Evolutionary conservation across 495 filamentous ascomycete species (phyloP).

Genomic region (Aspergillus biplanus): DNA sequence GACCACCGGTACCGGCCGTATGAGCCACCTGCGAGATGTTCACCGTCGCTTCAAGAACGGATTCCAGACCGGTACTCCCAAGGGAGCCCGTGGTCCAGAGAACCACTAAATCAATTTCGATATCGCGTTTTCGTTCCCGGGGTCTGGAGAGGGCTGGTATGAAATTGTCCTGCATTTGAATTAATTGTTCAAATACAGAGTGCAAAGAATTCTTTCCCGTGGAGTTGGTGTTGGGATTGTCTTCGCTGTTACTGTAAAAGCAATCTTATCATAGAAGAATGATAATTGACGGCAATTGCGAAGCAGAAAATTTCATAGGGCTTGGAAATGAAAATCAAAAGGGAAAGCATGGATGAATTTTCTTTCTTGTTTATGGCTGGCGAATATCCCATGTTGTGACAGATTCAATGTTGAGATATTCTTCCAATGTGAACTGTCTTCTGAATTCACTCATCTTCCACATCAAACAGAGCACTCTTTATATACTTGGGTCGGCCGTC

Average conservation of each 20-base stretch:
- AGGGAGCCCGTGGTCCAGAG: constrained; percentile 75
- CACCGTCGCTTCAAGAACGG: constrained; percentile 93
- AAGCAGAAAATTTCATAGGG: constrained; percentile 30
- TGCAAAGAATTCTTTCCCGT: constrained; percentile 44
- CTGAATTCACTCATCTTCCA: constrained; percentile 23
- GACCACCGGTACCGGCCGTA: constrained; percentile 94
- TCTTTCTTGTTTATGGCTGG: constrained; percentile 50
- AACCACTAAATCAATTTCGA: constrained; percentile 47
- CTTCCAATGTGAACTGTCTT: constrained; percentile 41
- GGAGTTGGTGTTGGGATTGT: constrained; percentile 48
- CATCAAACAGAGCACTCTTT: constrained; percentile 14
- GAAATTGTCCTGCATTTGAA: constrained; percentile 49
- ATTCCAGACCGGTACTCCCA: constrained; percentile 88
- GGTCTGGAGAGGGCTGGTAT: constrained; percentile 53
- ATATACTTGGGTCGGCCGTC: background rate
- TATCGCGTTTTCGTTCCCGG: constrained; percentile 51
- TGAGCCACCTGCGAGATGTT: constrained; percentile 88
- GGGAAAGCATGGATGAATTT: constrained; percentile 50
- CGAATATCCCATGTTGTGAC: constrained; percentile 50
- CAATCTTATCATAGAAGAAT: constrained; percentile 31
- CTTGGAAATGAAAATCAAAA: constrained; percentile 37
- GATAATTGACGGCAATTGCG: constrained; percentile 31
- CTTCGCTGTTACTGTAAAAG: constrained; percentile 37
- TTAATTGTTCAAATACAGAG: constrained; percentile 45
- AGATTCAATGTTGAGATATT: constrained; percentile 48